phyloP scores from a whole-genome alignment of 495 filamentous ascomycete species.

The Tuber brumale region DNA sequence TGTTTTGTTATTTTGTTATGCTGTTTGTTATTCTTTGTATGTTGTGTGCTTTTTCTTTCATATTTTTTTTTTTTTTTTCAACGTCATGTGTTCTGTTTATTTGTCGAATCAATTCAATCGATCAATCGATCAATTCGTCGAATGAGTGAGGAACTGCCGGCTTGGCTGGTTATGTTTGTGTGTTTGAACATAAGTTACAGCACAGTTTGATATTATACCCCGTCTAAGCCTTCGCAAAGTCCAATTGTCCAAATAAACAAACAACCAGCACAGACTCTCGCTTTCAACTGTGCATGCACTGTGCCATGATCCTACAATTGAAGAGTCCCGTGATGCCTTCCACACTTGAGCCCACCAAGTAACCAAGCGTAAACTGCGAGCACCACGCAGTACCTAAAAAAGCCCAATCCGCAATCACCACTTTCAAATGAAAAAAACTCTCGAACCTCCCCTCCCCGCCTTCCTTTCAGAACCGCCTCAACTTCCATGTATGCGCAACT shows the following conservation, averaged over 20 bases:
- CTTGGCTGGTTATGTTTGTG: neutral
- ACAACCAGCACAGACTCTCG: neutral
- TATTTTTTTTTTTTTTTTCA: neutral
- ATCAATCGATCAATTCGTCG: neutral
- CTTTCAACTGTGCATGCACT: neutral
- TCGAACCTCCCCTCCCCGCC: neutral
- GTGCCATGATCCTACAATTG: neutral
- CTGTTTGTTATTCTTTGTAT: slow-evolving; percentile 5
- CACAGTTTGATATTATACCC: neutral
- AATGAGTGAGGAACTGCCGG: neutral
- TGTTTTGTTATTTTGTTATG: slow-evolving; percentile 6
- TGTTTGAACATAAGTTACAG: slow-evolving; percentile 2
- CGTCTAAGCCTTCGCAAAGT: neutral
- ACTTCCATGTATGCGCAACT: too few relatives aligned
- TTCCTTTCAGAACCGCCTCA: neutral
- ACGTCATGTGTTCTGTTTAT: neutral
- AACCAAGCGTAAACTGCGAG: neutral
- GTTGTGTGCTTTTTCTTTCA: slow-evolving; percentile 4
- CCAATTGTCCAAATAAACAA: neutral
- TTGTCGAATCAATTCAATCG: slow-evolving; percentile 4
- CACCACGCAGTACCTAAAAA: neutral
- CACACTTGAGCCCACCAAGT: neutral
- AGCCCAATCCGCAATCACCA: neutral
- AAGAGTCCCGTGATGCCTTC: neutral
- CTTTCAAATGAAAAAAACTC: neutral